Evolutionary conservation across 108 stramenopile genomes (phyloP).

Genomic region (Schizochytrium sp.): DNA sequence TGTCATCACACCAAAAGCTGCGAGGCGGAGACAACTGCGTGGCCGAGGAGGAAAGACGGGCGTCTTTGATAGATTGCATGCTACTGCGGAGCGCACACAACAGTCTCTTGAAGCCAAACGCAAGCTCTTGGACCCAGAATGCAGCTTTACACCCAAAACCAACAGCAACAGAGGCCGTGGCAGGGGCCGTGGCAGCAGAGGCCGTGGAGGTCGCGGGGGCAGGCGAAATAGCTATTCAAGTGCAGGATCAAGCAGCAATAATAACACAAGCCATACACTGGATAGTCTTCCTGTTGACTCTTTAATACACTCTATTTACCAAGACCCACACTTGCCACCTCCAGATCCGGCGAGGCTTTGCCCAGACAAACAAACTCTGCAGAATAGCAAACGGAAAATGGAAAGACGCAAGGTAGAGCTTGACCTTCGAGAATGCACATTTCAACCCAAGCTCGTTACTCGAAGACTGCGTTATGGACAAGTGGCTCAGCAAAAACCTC

Average conservation of each 20-base stretch:
- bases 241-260: no score
- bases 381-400: not conserved
- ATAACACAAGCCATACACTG: no score
- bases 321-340: not conserved
- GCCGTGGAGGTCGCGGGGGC: not conserved
- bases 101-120: not conserved
- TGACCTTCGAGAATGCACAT: constrained; percentile 25
- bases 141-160: constrained; percentile 25
- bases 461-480: not conserved
- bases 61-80: not conserved
- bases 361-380: constrained; percentile 1
- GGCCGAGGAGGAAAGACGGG: constrained; percentile 18
- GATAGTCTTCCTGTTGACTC: no score
- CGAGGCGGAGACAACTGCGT: not conserved
- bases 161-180: not conserved
- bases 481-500: not conserved
- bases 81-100: not conserved
- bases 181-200: not conserved
- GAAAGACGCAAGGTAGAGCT: not conserved
- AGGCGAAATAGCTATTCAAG: no score
- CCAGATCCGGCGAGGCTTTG: not conserved
- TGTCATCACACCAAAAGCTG: constrained; percentile 31
- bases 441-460: not conserved
- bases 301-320: no score
- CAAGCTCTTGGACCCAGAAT: not conserved